Conservation (phyloP, 495 filamentous ascomycete species). For the Lasiosphaeriaceae sp. region DNA sequence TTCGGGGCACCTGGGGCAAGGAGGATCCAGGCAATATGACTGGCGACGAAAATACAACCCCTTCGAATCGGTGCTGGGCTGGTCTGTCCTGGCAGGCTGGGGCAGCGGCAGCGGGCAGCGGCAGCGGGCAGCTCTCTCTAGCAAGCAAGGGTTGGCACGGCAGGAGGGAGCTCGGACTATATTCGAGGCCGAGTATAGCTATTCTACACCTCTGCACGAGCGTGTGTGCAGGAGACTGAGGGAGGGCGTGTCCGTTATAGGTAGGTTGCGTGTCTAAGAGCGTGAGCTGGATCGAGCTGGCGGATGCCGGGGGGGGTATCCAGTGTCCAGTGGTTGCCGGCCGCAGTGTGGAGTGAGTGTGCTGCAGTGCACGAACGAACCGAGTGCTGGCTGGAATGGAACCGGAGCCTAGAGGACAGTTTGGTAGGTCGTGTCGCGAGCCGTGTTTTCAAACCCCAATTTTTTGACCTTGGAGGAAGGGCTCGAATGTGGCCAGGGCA, state of each 20-base stretch:
- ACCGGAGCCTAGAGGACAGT: constrained; percentile 24
- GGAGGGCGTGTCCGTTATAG: background rate
- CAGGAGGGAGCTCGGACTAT: constrained; percentile 24
- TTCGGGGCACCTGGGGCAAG: constrained; percentile 22
- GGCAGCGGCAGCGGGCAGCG: constrained; percentile 15
- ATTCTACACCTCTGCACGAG: constrained; percentile 2
- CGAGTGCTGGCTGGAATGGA: constrained; percentile 27
- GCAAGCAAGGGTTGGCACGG: constrained; percentile 22
- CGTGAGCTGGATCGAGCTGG: background rate
- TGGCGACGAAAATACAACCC: constrained; percentile 28
- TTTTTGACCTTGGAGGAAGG: constrained; percentile 30
- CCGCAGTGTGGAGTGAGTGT: constrained; percentile 22
- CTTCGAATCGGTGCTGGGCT: constrained; percentile 16
- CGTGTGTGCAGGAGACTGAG: background rate
- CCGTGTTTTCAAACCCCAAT: constrained; percentile 28
- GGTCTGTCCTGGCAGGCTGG: constrained; percentile 12
- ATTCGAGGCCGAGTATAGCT: constrained; percentile 14
- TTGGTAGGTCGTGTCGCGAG: constrained; percentile 28
- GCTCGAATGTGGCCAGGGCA: constrained; percentile 19
- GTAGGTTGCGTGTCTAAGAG: constrained; percentile 6
- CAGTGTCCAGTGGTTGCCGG: constrained; percentile 19
- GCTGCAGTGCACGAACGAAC: constrained; percentile 33
- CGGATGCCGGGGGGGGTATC: constrained; percentile 9
- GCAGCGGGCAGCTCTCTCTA: constrained; percentile 16
- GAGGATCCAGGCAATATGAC: constrained; percentile 26